Conservation (phyloP, 1,139 yeast species). For the Debaryomyces fabryi region DNA sequence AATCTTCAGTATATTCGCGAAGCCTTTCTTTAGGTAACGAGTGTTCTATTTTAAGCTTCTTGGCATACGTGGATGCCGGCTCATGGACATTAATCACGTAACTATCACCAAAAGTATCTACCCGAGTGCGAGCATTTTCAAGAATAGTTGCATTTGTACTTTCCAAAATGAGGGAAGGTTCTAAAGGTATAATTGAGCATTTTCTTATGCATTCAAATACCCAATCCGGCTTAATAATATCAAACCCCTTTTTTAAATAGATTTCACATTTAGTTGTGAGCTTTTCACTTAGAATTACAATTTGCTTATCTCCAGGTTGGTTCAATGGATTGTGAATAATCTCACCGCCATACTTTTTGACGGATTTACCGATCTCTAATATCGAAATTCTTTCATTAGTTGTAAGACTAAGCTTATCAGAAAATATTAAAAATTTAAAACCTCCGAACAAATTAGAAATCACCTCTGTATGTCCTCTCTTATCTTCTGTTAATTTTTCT, state of each 20-base stretch:
- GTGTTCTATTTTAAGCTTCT: conserved; percentile 3
- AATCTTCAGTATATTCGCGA: conserved; percentile 11
- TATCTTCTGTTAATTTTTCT: conserved; percentile 13
- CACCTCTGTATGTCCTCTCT: conserved; percentile 13
- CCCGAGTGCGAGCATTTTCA: conserved; percentile 23
- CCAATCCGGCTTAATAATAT: conserved; percentile 73
- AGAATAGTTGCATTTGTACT: conserved; percentile 17
- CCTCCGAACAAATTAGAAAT: conserved; percentile 28
- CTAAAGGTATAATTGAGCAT: conserved; percentile 51
- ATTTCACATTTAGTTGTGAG: conserved; percentile 48
- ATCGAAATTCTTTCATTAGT: conserved; percentile 32
- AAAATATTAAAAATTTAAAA: conserved; percentile 38
- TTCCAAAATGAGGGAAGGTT: conserved; percentile 57
- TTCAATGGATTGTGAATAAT: conserved; percentile 22
- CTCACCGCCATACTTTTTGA: conserved; percentile 57
- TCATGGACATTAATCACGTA: conserved; percentile 30
- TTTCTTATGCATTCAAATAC: conserved; percentile 61
- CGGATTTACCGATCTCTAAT: conserved; percentile 37
- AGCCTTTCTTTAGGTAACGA: conserved; percentile 14
- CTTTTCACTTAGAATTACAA: conserved; percentile 51
- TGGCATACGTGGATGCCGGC: conserved; percentile 6
- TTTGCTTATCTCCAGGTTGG: conserved; percentile 22
- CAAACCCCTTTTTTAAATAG: conserved; percentile 51
- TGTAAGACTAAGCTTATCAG: conserved; percentile 38
- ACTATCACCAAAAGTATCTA: conserved; percentile 62